A percentile compares a stretch with the other conserved stretches of the same genome.
phyloP scores from a whole-genome alignment of 2,329 filamentous ascomycete genomes.

The Thielaviopsis punctulata region DNA sequence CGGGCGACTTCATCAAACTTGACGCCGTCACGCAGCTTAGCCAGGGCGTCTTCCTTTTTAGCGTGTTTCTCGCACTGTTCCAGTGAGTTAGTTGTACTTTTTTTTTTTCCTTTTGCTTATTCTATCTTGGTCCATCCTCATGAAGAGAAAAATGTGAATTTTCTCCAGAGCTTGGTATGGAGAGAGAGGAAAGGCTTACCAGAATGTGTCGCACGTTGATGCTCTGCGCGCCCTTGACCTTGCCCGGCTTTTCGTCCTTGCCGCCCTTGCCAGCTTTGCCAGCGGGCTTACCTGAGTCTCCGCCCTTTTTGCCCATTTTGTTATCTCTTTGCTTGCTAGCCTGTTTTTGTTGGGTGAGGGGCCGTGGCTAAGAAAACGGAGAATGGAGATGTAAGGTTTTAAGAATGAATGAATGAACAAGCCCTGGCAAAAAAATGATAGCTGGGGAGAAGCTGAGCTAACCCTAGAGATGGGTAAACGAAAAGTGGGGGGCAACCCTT shows the following conservation, averaged over 20 bases:
- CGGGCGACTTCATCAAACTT: constrained; percentile 63
- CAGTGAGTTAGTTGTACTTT: no score
- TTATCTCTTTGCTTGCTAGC: no score
- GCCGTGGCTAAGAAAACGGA: no score
- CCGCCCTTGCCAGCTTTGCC: constrained; percentile 21
- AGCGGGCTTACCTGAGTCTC: constrained; percentile 10
- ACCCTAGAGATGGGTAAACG: no score
- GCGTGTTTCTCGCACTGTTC: constrained; percentile 58
- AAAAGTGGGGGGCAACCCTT: no score
- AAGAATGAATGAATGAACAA: no score
- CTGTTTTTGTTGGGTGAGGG: no score
- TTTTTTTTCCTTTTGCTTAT: no score
- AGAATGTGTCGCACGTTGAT: constrained; percentile 64
- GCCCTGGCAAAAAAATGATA: no score
- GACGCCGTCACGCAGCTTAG: constrained; percentile 45
- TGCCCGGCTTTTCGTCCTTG: constrained; percentile 23
- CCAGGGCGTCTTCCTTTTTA: constrained; percentile 62
- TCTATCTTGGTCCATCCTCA: background rate
- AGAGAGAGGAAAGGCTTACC: constrained; percentile 23
- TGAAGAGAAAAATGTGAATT: background rate
- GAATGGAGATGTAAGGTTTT: no score
- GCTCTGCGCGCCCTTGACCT: constrained; percentile 43
- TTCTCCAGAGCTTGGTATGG: no score
- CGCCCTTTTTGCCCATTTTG: constrained; percentile 9
- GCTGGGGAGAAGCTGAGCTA: no score